A percentile compares a stretch with the other conserved stretches of the same genome.
phyloP scores from a whole-genome alignment of 1,139 yeast species.

The Yamadazyma songkhlaensis region DNA sequence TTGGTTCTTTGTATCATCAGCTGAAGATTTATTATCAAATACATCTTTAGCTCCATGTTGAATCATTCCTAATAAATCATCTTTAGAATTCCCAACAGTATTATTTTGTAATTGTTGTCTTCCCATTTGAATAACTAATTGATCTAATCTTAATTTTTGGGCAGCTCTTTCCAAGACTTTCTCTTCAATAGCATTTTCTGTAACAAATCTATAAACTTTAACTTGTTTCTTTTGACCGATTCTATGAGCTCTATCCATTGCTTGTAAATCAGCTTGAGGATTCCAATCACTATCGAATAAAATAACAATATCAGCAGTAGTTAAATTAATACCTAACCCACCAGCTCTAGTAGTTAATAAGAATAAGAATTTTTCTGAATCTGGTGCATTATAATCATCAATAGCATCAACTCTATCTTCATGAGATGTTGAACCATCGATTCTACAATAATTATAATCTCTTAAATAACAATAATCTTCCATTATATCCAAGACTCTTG shows the following conservation, averaged over 20 bases:
- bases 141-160: conserved; percentile 88
- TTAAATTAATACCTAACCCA: conserved; percentile 92
- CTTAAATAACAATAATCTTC: conserved; percentile 91
- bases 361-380: conserved; percentile 79
- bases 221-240: conserved; percentile 98
- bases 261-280: conserved; percentile 97
- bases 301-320: conserved; percentile 88
- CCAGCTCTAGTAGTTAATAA: conserved; percentile 97
- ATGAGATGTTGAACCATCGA: conserved; percentile 93
- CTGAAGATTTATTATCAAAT: conserved; percentile 49
- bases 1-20: conserved; percentile 11
- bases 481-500: conserved; percentile 82
- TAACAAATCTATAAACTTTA: conserved; percentile 83
- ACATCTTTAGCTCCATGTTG: conserved; percentile 95
- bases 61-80: conserved; percentile 89
- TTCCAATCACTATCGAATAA: conserved; percentile 97
- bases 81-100: conserved; percentile 54
- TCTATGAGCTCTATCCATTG: conserved; percentile 98
- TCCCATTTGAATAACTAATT: conserved; percentile 94
- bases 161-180: conserved; percentile 95
- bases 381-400: conserved; percentile 85
- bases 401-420: conserved; percentile 91
- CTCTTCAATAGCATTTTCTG: conserved; percentile 95
- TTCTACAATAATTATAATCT: conserved; percentile 83
- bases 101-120: conserved; percentile 50